Percentiles rank a stretch among this genome's conserved stretches.
Conservation (phyloP, 345 rosid species). For the Citrus reticulata region DNA sequence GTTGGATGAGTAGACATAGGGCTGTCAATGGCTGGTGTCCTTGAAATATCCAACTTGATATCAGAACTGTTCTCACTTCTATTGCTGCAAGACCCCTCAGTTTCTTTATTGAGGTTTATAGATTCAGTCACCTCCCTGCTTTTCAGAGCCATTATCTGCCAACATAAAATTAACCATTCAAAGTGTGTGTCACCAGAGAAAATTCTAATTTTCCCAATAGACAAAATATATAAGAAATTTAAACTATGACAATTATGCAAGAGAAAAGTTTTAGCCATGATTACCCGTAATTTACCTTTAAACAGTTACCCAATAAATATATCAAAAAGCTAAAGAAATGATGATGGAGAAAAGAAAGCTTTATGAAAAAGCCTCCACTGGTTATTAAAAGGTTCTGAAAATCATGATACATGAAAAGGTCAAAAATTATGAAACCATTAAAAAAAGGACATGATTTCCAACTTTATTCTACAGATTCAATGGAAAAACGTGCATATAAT, state of each 20-base stretch:
- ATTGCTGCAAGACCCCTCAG: conserved; percentile 89
- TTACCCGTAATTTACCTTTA: background rate
- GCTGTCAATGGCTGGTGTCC: conserved; percentile 68
- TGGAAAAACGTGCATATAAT: conserved; percentile 5
- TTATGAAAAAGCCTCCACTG: conserved; percentile 13
- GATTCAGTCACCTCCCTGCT: conserved; percentile 79
- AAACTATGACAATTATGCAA: background rate
- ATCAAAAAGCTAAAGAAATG: conserved; percentile 6
- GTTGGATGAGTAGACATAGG: conserved; percentile 48
- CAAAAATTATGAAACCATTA: conserved; percentile 11
- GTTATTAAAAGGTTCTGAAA: conserved; percentile 17
- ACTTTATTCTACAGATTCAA: background rate
- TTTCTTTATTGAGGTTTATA: conserved; percentile 91
- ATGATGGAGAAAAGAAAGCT: background rate
- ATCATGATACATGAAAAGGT: conserved; percentile 19
- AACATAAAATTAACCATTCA: conserved; percentile 12
- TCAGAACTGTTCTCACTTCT: conserved; percentile 95
- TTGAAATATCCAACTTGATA: conserved; percentile 73
- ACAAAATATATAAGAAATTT: too few species aligned
- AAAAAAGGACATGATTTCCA: conserved; percentile 15
- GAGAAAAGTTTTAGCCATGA: conserved; percentile 5
- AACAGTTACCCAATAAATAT: conserved; percentile 14
- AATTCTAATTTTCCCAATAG: background rate
- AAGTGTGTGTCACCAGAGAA: background rate
- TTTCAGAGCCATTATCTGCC: conserved; percentile 86